phyloP scores from a whole-genome alignment of 1,284 basidiomycete species.

The Melampsora americana region DNA sequence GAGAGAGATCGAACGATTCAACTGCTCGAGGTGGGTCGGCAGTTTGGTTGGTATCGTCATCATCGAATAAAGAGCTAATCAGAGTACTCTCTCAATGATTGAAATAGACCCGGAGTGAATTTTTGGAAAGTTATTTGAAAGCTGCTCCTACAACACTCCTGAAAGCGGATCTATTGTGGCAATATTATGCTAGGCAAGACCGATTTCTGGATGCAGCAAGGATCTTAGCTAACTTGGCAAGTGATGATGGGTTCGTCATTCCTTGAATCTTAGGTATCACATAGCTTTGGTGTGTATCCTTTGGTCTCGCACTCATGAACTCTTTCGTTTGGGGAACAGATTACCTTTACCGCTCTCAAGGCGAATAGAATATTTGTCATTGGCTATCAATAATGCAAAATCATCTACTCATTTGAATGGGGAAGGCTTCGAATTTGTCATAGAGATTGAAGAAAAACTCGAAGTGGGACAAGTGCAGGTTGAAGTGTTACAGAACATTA shows the following conservation, averaged over 20 bases:
- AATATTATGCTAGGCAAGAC: conserved; percentile 88
- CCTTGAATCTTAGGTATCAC: conserved; percentile 63
- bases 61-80: no score
- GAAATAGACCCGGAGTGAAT: conserved; percentile 72
- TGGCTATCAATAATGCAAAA: conserved; percentile 93
- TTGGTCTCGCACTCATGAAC: not conserved
- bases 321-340: not conserved
- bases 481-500: conserved; percentile 63
- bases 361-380: conserved; percentile 65
- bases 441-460: conserved; percentile 88
- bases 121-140: conserved; percentile 79
- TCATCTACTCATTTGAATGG: conserved; percentile 78
- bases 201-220: conserved; percentile 80
- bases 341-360: conserved; percentile 31
- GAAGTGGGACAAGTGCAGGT: conserved; percentile 96
- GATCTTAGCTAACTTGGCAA: conserved; percentile 78
- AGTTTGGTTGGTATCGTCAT: not conserved
- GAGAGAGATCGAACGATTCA: conserved; percentile 74
- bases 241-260: conserved; percentile 69
- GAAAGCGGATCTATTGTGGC: conserved; percentile 89
- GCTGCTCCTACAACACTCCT: conserved; percentile 74
- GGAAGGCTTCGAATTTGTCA: conserved; percentile 84
- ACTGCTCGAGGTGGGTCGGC: conserved; percentile 70
- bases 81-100: conserved; percentile 28
- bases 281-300: no score